phyloP scores from a whole-genome alignment of 345 rosid genomes.

The Cardiospermum halicacabum region DNA sequence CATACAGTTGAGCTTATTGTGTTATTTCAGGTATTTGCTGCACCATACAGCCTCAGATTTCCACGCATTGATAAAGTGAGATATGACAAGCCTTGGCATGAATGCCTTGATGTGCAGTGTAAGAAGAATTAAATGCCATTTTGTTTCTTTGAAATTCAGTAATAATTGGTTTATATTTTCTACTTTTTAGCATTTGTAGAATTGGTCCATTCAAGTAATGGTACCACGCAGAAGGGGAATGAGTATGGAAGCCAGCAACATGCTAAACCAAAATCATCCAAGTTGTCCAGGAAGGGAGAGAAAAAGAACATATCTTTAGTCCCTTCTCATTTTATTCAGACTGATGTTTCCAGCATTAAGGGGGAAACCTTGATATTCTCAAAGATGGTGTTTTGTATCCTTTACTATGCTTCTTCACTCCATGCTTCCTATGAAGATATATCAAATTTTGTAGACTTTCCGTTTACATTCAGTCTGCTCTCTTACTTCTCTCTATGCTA shows the following conservation, averaged over 20 bases:
- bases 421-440: background rate
- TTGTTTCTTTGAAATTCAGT: background rate
- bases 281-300: conserved; percentile 49
- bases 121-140: conserved; percentile 22
- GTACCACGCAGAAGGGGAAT: conserved; percentile 69
- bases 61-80: conserved; percentile 94
- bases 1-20: background rate
- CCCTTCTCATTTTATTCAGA: conserved; percentile 75
- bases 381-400: conserved; percentile 92
- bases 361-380: conserved; percentile 78
- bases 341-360: conserved; percentile 76
- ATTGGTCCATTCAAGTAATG: conserved; percentile 81
- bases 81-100: conserved; percentile 98
- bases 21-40: conserved; percentile 72
- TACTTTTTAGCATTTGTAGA: conserved; percentile 65
- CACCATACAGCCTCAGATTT: conserved; percentile 92
- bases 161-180: conserved; percentile 1
- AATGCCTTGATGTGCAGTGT: conserved; percentile 93
- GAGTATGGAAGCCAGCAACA: conserved; percentile 40
- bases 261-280: conserved; percentile 30
- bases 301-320: conserved; percentile 53
- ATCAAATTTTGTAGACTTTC: background rate
- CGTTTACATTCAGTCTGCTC: background rate
- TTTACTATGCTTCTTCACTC: conserved; percentile 18
- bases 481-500: background rate